A percentile compares a stretch with the other conserved stretches of the same genome.
Evolutionary conservation across 73 alveolate genomes (phyloP).

Genomic region (Tetrahymena malaccensis): DNA sequence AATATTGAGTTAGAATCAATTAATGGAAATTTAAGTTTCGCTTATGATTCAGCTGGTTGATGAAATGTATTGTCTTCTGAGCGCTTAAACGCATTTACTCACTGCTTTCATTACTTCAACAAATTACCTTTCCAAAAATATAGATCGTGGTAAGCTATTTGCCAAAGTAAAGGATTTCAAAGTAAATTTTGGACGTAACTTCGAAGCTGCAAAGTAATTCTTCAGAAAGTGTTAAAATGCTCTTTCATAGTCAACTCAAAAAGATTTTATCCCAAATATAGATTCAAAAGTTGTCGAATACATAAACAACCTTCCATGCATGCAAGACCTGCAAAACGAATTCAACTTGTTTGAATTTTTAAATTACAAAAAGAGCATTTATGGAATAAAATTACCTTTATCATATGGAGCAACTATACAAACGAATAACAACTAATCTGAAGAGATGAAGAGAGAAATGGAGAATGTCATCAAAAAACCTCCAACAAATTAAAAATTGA

Average conservation of each 20-base stretch:
- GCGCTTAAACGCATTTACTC: constrained; percentile 10
- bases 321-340: not conserved
- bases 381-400: constrained; percentile 32
- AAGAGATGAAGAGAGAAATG: not conserved
- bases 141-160: not conserved
- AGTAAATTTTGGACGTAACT: constrained; percentile 1
- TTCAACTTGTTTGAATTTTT: constrained; percentile 12
- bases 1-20: not conserved
- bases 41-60: not conserved
- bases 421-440: not conserved
- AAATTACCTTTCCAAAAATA: constrained; percentile 5
- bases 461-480: not conserved
- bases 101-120: constrained; percentile 7
- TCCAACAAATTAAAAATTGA: not conserved
- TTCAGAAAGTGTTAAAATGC: not conserved
- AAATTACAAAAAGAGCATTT: not conserved
- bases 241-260: constrained; percentile 1
- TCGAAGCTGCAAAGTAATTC: not conserved
- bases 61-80: constrained; percentile 1
- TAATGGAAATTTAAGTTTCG: not conserved
- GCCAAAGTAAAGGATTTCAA: not conserved
- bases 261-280: constrained; percentile 5
- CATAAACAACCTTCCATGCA: constrained; percentile 8
- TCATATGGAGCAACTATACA: constrained; percentile 27
- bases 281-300: not conserved